Percentiles rank a stretch among this genome's conserved stretches.
These are phyloP conservation scores for Fusarium neocosmosporiellum DNA, from an alignment of 2,329 filamentous ascomycete species.

Conservation along the genomic window DNA sequence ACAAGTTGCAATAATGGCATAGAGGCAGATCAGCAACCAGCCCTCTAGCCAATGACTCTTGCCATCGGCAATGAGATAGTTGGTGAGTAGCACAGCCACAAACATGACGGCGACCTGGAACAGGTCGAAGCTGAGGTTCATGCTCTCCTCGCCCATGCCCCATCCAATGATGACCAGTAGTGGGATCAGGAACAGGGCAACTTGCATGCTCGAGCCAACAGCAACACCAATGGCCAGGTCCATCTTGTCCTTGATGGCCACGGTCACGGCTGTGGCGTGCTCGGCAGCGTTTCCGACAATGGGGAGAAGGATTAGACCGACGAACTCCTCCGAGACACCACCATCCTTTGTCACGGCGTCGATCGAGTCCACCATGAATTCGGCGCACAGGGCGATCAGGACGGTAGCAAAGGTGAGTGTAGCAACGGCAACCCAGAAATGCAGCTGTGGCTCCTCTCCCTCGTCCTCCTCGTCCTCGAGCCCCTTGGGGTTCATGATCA, in stretches of 20 bases:
- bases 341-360: slow-evolving; percentile 71
- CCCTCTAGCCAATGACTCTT: slow-evolving; percentile 87
- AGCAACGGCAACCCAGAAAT: slow-evolving; percentile 76
- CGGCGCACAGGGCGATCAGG: slow-evolving; percentile 83
- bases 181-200: slow-evolving; percentile 82
- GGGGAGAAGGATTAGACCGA: slow-evolving; percentile 82
- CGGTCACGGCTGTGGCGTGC: slow-evolving; percentile 83
- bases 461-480: slow-evolving; percentile 66
- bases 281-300: slow-evolving; percentile 88
- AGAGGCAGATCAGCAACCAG: slow-evolving; percentile 78
- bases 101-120: slow-evolving; percentile 92
- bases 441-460: slow-evolving; percentile 78
- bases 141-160: slow-evolving; percentile 76
- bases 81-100: slow-evolving; percentile 84
- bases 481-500: slow-evolving; percentile 55
- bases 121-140: slow-evolving; percentile 87
- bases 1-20: slow-evolving; percentile 80
- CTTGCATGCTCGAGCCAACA: slow-evolving; percentile 84
- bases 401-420: slow-evolving; percentile 80
- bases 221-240: slow-evolving; percentile 84
- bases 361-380: slow-evolving; percentile 82
- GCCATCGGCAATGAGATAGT: slow-evolving; percentile 86
- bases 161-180: slow-evolving; percentile 82
- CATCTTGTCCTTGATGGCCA: slow-evolving; percentile 88
- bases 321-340: slow-evolving; percentile 76